Evolutionary conservation across 2,329 filamentous ascomycete species (phyloP), one percentile per base, ranked within the genome.

Genomic region (Chaetomiaceae sp.): DNA sequence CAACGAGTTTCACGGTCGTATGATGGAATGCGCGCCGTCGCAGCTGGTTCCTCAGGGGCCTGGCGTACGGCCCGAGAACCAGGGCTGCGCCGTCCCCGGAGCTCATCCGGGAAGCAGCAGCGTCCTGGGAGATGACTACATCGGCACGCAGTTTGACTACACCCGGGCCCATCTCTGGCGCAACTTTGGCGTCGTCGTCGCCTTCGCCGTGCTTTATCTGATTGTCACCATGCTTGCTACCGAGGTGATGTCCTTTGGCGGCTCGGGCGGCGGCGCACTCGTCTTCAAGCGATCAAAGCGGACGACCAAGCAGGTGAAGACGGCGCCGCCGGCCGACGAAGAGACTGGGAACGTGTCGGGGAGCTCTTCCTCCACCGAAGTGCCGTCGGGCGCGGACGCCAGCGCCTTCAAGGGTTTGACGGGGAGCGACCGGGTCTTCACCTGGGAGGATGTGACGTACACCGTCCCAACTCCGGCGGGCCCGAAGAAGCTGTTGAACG

Each of bases 161-260:
- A 72, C 69, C 4, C 69, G 77, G 1, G 68, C 71, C 0, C 78
- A 89, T 60, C 69, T 85, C 7, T 89, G 86, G 86, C 82, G 88
- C 3, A 90, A 92, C 65, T 90, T 88, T 62, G 88, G 86, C 29
- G 84, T 91, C 3, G 70, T 94, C 1, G 82, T 91, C 60, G 88
- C 85, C 0, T 94, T 89, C 59, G 80, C 82, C 1, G 74, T 89
- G 1, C 76, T 90, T 5, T 95, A 92, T 64, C 79, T 95, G 11
- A 59, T 84, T 10, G 69, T 92, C 27, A 92, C 88, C 0, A 78
- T 86, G 5, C 59, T 87, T 20, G 86, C 84, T 1, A 84, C 85
- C 14, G 89, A 95, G 62, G 61, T 80, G 1, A 76, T 91, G 25
- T 57, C 58, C 1, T 61, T 89, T 63, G 74, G 77, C 18, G 71